Percentiles rank a stretch among this genome's conserved stretches.
Conservation (phyloP, 345 rosid species). For the Linum tenue region DNA sequence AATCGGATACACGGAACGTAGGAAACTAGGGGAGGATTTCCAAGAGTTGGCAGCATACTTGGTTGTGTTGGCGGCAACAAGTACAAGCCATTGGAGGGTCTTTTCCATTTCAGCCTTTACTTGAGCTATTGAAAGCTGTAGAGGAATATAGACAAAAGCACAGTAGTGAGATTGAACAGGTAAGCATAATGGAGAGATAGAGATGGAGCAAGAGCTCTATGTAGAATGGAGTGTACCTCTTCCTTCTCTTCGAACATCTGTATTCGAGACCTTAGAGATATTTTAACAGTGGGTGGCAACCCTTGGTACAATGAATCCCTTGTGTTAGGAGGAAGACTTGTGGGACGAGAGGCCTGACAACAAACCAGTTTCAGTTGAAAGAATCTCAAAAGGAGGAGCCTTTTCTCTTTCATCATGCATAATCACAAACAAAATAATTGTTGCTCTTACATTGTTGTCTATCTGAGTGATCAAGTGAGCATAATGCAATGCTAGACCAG, state of each 20-base stretch:
- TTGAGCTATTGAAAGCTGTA: constrained; percentile 50
- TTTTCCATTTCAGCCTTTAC: constrained; percentile 82
- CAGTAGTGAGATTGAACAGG: background rate
- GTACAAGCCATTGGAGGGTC: constrained; percentile 76
- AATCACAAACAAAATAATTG: background rate
- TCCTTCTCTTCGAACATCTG: constrained; percentile 41
- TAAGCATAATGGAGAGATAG: constrained; percentile 3
- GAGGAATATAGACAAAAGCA: constrained; percentile 13
- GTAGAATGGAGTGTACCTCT: constrained; percentile 38
- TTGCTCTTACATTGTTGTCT: constrained; percentile 60
- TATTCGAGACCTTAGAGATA: constrained; percentile 47
- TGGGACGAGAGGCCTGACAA: constrained; percentile 63
- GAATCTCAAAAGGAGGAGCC: background rate
- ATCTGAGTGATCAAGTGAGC: constrained; percentile 71
- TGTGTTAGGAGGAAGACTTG: constrained; percentile 51
- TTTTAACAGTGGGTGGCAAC: constrained; percentile 55
- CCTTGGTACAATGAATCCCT: constrained; percentile 63
- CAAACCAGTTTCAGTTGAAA: background rate
- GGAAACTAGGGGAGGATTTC: background rate
- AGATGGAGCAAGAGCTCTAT: background rate
- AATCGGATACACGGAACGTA: background rate
- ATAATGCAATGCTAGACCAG: constrained; percentile 84
- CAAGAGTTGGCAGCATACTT: constrained; percentile 35
- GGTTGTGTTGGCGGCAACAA: constrained; percentile 69
- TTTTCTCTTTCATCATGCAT: background rate